Base-by-base conservation (phyloP, 169 alveolate genomes). In the Neospora caninum region DNA sequence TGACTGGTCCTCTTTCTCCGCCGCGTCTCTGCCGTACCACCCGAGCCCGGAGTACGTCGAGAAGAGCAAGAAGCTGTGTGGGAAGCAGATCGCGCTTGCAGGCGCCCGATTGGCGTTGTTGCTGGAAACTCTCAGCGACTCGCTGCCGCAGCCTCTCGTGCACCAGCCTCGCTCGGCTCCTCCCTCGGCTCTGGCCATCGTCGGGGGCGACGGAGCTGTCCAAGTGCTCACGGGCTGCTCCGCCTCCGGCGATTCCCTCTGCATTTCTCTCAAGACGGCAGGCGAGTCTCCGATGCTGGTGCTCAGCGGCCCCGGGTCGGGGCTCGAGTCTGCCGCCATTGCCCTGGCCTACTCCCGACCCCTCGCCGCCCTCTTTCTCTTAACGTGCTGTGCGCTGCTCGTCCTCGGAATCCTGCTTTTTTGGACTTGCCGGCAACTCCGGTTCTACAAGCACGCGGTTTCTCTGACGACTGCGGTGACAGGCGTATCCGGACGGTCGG, bases 11-110 rank as follows among this genome's bases (percentile, higher is more conserved):
- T 36, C 92, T 0, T 88, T 88, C 42, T 64, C 86, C 0, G 18
- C n/a, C 6, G 58, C 49, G 22, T 58, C 92, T 27, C 39, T 88
- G 92, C 92, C 92, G n/a, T 88, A 88, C 64, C 29, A 20, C 34
- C 92, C 92, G 27, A 38, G 67, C 38, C 9, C 0, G 6, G 54
- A 25, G 20, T 88, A 88, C 83, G 31, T 88, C 43, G 84, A 31
- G 45, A 73, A 73, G 84, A 36, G 39, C 49, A 18, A 36, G 39
- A 16, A 22, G 42, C 13, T 73, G 0, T 31, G 84, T 16, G 84
- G n/a, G 43, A 36, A 73, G 84, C 84, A 36, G 84, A 73, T 73
- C 20, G 42, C 84, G 43, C 43, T 73, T 41, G 84, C 43, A 22
- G 84, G 84, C n/a, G 84, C 84, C 13, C 41, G 84, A 31, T 22